These are phyloP conservation scores for Neoboletus magnificus DNA, from an alignment of 768 basidiomycete species.

Conservation along the genomic window DNA sequence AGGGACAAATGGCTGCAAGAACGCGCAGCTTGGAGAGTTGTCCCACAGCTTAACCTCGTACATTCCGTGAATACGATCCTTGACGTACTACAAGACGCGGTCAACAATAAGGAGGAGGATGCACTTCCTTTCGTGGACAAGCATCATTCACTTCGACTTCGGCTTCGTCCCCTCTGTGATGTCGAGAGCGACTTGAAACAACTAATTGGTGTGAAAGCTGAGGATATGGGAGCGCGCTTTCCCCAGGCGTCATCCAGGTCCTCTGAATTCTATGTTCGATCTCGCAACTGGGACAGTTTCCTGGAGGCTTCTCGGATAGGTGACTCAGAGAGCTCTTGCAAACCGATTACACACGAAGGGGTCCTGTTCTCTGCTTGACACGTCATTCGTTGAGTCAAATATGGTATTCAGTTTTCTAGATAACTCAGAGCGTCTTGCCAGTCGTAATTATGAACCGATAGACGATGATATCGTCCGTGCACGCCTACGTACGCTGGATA, in stretches of 20 bases:
- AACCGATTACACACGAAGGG: conserved; percentile 14
- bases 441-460: conserved; percentile 56
- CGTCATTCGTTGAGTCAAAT: neutral
- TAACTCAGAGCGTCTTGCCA: conserved; percentile 62
- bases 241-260: conserved; percentile 43
- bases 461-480: conserved; percentile 75
- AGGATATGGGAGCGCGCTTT: conserved; percentile 30
- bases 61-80: no score
- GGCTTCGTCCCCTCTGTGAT: conserved; percentile 59
- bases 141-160: conserved; percentile 52
- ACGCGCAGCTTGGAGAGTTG: no score
- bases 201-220: conserved; percentile 47
- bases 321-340: conserved; percentile 4
- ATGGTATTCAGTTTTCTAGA: conserved; percentile 54
- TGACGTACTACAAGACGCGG: conserved; percentile 48
- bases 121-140: conserved; percentile 44
- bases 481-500: conserved; percentile 63
- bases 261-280: conserved; percentile 52
- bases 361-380: neutral
- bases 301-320: conserved; percentile 22
- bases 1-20: no score
- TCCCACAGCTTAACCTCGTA: no score
- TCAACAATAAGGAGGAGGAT: conserved; percentile 38
- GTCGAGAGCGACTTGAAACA: conserved; percentile 64
- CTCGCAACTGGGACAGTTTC: conserved; percentile 44